phyloP scores from a whole-genome alignment of 2,329 filamentous ascomycete species.

The Ophiostoma sp. region DNA sequence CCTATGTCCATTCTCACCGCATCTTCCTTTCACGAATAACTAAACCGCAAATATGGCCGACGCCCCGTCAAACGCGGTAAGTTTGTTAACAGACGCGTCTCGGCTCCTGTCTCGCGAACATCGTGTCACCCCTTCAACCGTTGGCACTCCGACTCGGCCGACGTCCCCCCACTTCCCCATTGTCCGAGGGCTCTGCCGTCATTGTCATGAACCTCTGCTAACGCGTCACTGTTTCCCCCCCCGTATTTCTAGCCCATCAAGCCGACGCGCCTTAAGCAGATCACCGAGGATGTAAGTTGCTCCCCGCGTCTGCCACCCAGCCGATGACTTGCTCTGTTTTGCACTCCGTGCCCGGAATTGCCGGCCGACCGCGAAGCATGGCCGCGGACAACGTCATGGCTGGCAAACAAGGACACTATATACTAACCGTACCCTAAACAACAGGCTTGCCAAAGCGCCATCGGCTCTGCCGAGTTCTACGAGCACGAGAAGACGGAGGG shows the following conservation, averaged over 20 bases:
- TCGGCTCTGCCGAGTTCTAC: slow-evolving; percentile 75
- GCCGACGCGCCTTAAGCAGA: slow-evolving; percentile 76
- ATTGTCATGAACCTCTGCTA: neutral
- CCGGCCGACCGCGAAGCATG: neutral
- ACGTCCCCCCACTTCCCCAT: neutral
- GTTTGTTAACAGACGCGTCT: neutral
- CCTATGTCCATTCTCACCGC: neutral
- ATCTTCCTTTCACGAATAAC: neutral
- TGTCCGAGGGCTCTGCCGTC: neutral
- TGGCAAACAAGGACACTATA: neutral
- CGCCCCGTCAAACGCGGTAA: slow-evolving; percentile 24
- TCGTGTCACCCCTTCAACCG: neutral
- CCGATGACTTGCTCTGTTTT: no score
- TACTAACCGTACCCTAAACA: neutral
- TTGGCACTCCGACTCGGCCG: neutral
- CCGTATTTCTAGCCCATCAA: slow-evolving; percentile 72
- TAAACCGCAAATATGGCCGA: slow-evolving; percentile 25
- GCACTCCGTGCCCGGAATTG: neutral
- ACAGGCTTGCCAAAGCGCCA: slow-evolving; percentile 79
- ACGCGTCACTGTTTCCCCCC: neutral
- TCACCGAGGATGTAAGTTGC: slow-evolving; percentile 72
- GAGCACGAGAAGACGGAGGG: slow-evolving; percentile 79
- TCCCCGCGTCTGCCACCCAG: neutral
- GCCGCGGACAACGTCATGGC: neutral
- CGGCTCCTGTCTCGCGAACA: neutral